A percentile compares a stretch with the other conserved stretches of the same genome.
Evolutionary conservation across 176 grass and related monocot genomes (phyloP).

Genomic region (Carex littledalei): DNA sequence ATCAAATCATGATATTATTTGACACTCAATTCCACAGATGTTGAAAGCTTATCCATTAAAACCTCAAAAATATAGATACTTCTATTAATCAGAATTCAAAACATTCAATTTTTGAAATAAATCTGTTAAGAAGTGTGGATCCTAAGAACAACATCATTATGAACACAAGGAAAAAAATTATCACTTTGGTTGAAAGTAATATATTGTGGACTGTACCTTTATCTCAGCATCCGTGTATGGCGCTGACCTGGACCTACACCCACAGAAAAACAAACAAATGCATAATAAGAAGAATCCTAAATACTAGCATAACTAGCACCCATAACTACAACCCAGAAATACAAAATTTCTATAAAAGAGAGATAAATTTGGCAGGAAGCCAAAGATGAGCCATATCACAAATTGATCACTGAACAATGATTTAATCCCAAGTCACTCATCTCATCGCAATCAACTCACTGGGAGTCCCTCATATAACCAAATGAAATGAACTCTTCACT

Average conservation of each 20-base stretch:
- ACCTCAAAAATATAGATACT: background rate
- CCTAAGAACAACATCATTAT: background rate
- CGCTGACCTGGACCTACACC: conserved; percentile 48
- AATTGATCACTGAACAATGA: background rate
- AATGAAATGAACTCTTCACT: background rate
- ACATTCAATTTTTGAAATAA: background rate
- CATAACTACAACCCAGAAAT: background rate
- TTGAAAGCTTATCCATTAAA: background rate
- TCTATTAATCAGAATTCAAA: background rate
- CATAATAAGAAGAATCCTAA: background rate
- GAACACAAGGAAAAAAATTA: conserved; percentile 3
- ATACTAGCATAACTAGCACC: background rate
- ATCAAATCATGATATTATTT: background rate
- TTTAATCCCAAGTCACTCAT: background rate
- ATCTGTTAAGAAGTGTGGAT: background rate
- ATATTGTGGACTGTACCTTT: conserved; percentile 49
- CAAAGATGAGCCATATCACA: background rate
- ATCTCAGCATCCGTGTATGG: conserved; percentile 92
- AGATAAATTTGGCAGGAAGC: background rate
- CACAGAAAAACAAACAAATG: conserved; percentile 6
- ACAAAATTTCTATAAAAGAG: background rate
- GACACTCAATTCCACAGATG: background rate
- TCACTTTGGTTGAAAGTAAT: background rate
- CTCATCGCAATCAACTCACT: background rate
- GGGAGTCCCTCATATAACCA: background rate